Evolutionary conservation across 306 rosid genomes (phyloP).

Genomic region (Quercus berberidifolia): DNA sequence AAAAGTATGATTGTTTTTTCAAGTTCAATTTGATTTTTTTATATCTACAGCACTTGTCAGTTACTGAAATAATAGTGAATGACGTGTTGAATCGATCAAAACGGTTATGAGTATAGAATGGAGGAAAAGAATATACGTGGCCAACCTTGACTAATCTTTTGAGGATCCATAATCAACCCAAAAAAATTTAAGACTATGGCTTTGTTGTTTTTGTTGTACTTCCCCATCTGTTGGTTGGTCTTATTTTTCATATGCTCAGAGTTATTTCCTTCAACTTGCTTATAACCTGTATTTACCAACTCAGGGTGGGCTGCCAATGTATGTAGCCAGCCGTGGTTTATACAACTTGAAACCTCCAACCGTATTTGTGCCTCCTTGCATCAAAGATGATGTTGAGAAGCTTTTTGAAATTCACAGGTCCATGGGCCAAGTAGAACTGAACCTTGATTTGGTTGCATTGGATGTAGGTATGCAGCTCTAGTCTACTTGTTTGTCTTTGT

Average conservation of each 20-base stretch:
- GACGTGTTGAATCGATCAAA: not conserved
- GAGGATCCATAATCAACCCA: not conserved
- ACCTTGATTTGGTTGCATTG: constrained; percentile 78
- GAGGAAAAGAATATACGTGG: too few species aligned
- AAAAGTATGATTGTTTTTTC: not conserved
- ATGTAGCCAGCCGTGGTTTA: constrained; percentile 86
- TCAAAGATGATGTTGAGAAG: constrained; percentile 85
- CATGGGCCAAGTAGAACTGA: constrained; percentile 81
- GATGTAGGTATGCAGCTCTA: constrained; percentile 65
- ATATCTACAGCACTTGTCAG: too few species aligned
- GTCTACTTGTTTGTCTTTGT: constrained; percentile 18
- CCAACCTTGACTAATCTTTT: not conserved
- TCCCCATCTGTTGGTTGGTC: not conserved
- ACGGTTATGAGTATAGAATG: not conserved
- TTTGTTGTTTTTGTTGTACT: not conserved
- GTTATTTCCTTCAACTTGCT: constrained; percentile 10
- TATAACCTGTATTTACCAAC: constrained; percentile 12
- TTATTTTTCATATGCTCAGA: not conserved
- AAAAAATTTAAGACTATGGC: too few species aligned
- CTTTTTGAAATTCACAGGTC: constrained; percentile 75
- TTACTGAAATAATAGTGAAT: not conserved
- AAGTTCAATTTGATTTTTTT: not conserved
- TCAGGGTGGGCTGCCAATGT: constrained; percentile 97
- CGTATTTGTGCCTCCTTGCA: constrained; percentile 85
- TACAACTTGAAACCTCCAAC: constrained; percentile 87